Conservation (phyloP, 2,329 filamentous ascomycete genomes). For the Dactylonectria macrodidyma region DNA sequence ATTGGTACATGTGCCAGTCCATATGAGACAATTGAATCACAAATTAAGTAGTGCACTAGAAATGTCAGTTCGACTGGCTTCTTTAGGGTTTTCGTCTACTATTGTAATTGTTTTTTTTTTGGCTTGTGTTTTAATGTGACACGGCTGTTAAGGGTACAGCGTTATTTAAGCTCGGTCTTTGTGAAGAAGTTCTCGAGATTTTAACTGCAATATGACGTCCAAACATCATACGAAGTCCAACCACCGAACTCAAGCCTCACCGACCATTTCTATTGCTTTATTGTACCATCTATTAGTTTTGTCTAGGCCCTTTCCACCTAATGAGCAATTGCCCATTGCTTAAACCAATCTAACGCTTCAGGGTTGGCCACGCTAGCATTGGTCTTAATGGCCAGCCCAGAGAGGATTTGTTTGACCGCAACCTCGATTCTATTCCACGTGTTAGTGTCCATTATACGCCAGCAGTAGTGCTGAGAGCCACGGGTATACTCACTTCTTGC, state of each 20-base stretch:
- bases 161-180: too few relatives aligned
- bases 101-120: neutral
- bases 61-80: neutral
- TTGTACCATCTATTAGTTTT: neutral
- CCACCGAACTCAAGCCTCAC: neutral
- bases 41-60: neutral
- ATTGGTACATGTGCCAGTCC: neutral
- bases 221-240: neutral
- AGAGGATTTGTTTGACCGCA: constrained; percentile 95
- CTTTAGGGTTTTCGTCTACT: neutral
- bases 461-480: neutral
- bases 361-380: constrained; percentile 95
- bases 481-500: constrained; percentile 82
- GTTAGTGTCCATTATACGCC: constrained; percentile 33
- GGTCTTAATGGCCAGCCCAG: constrained; percentile 87
- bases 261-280: neutral
- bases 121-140: neutral
- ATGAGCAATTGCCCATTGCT: constrained; percentile 77
- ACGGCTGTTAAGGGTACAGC: neutral
- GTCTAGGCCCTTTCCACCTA: constrained; percentile 33
- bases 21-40: too few relatives aligned
- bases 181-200: too few relatives aligned
- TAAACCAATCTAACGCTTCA: constrained; percentile 90
- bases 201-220: neutral
- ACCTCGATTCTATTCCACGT: constrained; percentile 80